A percentile compares a stretch with the other conserved stretches of the same genome.
Conservation (phyloP, 768 basidiomycete genomes). For the Rhizopogon salebrosus region DNA sequence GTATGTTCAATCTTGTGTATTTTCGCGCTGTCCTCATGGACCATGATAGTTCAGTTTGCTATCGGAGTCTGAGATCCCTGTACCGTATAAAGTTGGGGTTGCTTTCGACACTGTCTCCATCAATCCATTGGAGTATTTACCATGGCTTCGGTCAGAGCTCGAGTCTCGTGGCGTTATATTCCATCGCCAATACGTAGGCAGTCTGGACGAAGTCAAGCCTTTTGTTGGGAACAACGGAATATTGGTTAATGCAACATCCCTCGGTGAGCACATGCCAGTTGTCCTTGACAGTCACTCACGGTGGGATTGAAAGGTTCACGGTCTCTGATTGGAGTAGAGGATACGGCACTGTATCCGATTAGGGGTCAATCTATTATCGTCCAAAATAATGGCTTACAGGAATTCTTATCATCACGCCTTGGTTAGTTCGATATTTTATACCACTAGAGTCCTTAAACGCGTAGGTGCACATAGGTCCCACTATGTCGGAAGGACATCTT, state of each 20-base stretch:
- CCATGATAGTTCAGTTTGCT: constrained; percentile 25
- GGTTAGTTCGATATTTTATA: constrained; percentile 15
- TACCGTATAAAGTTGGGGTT: constrained; percentile 31
- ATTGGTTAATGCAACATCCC: constrained; percentile 51
- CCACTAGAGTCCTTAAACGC: background rate
- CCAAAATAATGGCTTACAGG: constrained; percentile 54
- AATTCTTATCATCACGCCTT: constrained; percentile 22
- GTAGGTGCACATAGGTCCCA: background rate
- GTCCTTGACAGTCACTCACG: background rate
- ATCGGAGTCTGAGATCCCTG: constrained; percentile 28
- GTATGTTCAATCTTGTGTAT: constrained; percentile 17
- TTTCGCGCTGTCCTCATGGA: background rate
- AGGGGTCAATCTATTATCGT: constrained; percentile 84
- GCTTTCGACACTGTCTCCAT: constrained; percentile 42
- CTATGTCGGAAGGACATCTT: constrained; percentile 19
- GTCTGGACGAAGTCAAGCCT: constrained; percentile 41
- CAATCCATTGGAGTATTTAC: constrained; percentile 46
- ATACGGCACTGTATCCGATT: constrained; percentile 65
- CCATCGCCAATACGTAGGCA: constrained; percentile 33
- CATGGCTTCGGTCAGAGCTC: constrained; percentile 41
- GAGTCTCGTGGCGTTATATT: constrained; percentile 37
- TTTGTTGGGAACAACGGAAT: constrained; percentile 30
- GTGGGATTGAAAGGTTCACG: constrained; percentile 43
- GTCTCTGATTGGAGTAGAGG: constrained; percentile 77
- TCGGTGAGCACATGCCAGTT: constrained; percentile 32